Percentiles rank a stretch among this genome's conserved stretches.
These are phyloP conservation scores for Dryas alaskensis DNA, from an alignment of 306 rosid genomes.

Conservation along the genomic window DNA sequence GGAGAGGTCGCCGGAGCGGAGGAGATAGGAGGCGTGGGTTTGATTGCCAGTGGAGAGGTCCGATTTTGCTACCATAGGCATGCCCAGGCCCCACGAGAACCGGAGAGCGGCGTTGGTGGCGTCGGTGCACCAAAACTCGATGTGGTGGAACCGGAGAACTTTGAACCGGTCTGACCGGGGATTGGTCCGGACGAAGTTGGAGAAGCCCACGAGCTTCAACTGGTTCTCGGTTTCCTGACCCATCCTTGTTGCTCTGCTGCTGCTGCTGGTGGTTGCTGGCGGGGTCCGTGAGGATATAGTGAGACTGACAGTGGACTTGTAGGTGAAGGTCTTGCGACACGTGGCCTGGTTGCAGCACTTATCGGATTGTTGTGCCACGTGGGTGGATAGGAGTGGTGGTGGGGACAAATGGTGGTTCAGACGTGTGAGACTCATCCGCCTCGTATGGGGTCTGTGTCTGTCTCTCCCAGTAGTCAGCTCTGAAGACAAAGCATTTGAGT, in stretches of 20 bases:
- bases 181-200: slow-evolving; percentile 62
- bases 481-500: background rate
- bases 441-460: no score
- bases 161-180: slow-evolving; percentile 72
- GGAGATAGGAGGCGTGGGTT: slow-evolving; percentile 78
- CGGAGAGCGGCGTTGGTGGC: slow-evolving; percentile 76
- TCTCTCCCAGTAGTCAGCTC: background rate
- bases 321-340: background rate
- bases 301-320: background rate
- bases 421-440: background rate
- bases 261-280: background rate
- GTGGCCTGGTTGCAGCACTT: background rate
- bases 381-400: background rate
- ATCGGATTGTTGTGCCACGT: background rate
- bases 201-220: slow-evolving; percentile 58
- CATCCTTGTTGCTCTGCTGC: slow-evolving; percentile 23
- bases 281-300: no score
- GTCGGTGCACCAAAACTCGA: slow-evolving; percentile 86
- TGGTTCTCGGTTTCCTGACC: slow-evolving; percentile 27
- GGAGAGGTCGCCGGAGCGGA: slow-evolving; percentile 78
- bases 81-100: slow-evolving; percentile 82
- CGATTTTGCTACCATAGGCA: slow-evolving; percentile 72
- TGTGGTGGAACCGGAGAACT: slow-evolving; percentile 72
- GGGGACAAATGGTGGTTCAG: background rate
- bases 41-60: slow-evolving; percentile 83